Evolutionary conservation across 495 filamentous ascomycete genomes (phyloP).

Genomic region (Rostrohypoxylon terebratum): DNA sequence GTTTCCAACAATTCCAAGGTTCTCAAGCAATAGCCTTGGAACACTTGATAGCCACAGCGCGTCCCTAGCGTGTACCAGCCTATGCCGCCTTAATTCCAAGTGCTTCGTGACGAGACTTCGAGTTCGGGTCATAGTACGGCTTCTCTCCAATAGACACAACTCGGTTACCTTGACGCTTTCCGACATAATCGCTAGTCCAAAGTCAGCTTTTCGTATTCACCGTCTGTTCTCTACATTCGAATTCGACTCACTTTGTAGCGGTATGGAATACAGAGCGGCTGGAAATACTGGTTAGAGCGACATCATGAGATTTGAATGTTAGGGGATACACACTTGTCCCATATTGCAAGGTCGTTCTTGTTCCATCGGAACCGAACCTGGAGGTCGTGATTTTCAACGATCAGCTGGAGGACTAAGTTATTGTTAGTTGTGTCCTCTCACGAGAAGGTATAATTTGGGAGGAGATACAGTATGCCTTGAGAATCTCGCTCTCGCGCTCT

Average conservation of each 20-base stretch:
- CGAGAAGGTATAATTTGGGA: neutral
- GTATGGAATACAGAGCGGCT: constrained; percentile 73
- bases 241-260: constrained; percentile 59
- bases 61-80: neutral
- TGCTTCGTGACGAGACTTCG: constrained; percentile 67
- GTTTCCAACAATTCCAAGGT: no score
- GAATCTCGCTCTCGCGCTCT: constrained; percentile 67
- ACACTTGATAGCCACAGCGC: no score
- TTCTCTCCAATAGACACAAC: constrained; percentile 73
- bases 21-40: no score
- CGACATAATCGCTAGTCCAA: constrained; percentile 62
- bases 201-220: constrained; percentile 4
- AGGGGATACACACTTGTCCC: constrained; percentile 65
- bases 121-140: constrained; percentile 71
- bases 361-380: constrained; percentile 76
- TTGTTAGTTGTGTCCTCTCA: constrained; percentile 3
- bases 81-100: constrained; percentile 49
- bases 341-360: constrained; percentile 72
- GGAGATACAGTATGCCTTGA: constrained; percentile 68
- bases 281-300: constrained; percentile 16
- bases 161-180: constrained; percentile 69
- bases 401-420: constrained; percentile 62
- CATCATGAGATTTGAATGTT: neutral
- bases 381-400: constrained; percentile 78
- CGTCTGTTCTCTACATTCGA: neutral